Base-by-base conservation (phyloP, 2,329 filamentous ascomycete species). In the Aspergillus flavus region DNA sequence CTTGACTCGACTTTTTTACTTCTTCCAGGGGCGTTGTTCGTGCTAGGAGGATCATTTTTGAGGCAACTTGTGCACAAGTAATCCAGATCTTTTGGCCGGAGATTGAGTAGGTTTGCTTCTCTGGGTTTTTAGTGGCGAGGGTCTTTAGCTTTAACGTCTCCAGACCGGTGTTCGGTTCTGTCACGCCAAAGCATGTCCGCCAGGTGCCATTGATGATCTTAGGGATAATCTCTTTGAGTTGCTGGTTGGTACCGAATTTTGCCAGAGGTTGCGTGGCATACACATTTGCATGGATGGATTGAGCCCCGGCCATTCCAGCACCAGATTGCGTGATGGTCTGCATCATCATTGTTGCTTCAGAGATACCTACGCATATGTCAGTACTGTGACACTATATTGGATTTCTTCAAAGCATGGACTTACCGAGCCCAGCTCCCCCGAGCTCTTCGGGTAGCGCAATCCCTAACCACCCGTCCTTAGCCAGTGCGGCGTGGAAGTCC, bases 21-120 rank as follows among this genome's bases (percentile, higher is more conserved):
- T 91, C 82, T 57, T 92, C 89, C 0, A 89, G 68, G 0, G 90
- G 85, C 0, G 88, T 92, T 0, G 92, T 96, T 1, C 92, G 86
- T 0, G 91, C 91, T 0, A 96, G 84, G 0, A 96, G 83, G 4
- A 96, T 89, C 92, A 96, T 96, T 71, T 92, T 92, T 4, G 85
- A 84, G 0, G 92, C 92, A 0, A 94, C 90, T 74, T 96, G 91
- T 0, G 92, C 92, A 59, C 88, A 94, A 0, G 91, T 92, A 60
- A 95, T 96, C 92, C 92, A 96, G 60, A 94, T 94, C 79, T 96
- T 96, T 74, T 94, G 91, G 0, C 92, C 92, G 0, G 86, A 86
- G 12, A 96, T 83, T 1, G 79, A 81, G 73, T 94, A 96, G 4
- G 81, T 83, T 16, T 85, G 80, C 0, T 85, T 86, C 23, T 87